Conservation (phyloP, 331 rosid genomes). For the Arachis monticola region DNA sequence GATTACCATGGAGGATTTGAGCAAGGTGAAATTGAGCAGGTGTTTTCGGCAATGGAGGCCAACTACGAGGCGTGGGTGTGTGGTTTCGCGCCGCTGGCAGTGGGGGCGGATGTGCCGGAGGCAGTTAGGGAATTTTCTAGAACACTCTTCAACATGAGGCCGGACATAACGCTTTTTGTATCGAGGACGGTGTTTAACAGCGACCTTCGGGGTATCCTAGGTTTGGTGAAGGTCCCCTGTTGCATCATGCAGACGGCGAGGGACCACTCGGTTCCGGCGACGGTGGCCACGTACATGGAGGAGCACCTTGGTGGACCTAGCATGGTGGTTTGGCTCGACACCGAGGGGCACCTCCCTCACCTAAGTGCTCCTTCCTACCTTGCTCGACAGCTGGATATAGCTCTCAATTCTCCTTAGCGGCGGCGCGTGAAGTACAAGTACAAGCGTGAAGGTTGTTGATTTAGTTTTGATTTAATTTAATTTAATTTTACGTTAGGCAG, state of each 20-base stretch:
- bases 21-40: constrained; percentile 65
- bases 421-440: constrained; percentile 11
- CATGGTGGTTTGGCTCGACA: constrained; percentile 77
- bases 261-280: constrained; percentile 79
- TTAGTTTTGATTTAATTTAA: too few relatives aligned
- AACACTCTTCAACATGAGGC: constrained; percentile 93
- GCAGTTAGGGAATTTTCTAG: constrained; percentile 85
- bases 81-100: constrained; percentile 83
- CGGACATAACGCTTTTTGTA: constrained; percentile 84
- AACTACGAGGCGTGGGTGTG: constrained; percentile 86
- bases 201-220: constrained; percentile 83
- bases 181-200: constrained; percentile 71
- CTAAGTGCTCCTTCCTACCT: constrained; percentile 75
- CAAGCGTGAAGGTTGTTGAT: too few relatives aligned
- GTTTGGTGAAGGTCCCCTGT: constrained; percentile 81
- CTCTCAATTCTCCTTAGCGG: constrained; percentile 49
- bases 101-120: constrained; percentile 88
- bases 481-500: background rate
- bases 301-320: constrained; percentile 86
- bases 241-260: constrained; percentile 78
- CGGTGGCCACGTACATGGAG: constrained; percentile 70
- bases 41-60: constrained; percentile 79
- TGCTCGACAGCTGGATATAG: constrained; percentile 64
- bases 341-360: constrained; percentile 95
- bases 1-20: constrained; percentile 96